Evolutionary conservation across 1,284 basidiomycete species (phyloP), one percentile per base, ranked within the genome.

Genomic region (Gymnopus androsaceus): DNA sequence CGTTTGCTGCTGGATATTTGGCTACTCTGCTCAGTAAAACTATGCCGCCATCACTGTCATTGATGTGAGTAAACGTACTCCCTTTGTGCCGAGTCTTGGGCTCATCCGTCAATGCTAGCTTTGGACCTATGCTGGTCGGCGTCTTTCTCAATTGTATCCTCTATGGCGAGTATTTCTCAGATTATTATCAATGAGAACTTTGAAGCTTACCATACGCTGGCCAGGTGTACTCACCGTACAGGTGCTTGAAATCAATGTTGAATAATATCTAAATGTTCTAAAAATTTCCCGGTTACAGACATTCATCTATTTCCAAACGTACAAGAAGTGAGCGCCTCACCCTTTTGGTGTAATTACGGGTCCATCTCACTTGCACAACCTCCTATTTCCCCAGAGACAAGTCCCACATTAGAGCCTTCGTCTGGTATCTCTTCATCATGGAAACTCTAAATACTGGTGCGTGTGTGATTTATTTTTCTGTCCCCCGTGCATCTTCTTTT

Each of bases 391-490:
- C 1, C n/a, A 49, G 47, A 19, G 15, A 53, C 25, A 23, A 12
- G 1, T 5, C 41, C 19, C 31, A 8, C 11, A 49, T 49, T 9
- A 23, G 15, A 42, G 31, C 31, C 30, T 36, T 34, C 40, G 69
- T 67, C 63, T 68, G 21, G 49, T 70, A 69, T 56, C 58, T 69
- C 3, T 67, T 68, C 21, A 49, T 68, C 21, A 58, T 66, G 3
- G 72, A 73, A 50, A 67, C 67, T 0, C 33, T 63, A 3, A 69
- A 71, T 49, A 69, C 70, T 0, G 66, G 30, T 7, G 7, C 0
- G 21, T 52, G 58, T 33, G 6, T 14, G 14, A 33, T 33, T 33
- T 7, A 33, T 14, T 33, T 14, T 7, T 33, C 31, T 7, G 1
- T 41, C 19, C 40, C 8, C 19, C 8, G 11, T 19, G 53, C 30